Evolutionary conservation across 257 asterid species (phyloP), one percentile per base, ranked within the genome.

Genomic region (Pogostemon cablin): DNA sequence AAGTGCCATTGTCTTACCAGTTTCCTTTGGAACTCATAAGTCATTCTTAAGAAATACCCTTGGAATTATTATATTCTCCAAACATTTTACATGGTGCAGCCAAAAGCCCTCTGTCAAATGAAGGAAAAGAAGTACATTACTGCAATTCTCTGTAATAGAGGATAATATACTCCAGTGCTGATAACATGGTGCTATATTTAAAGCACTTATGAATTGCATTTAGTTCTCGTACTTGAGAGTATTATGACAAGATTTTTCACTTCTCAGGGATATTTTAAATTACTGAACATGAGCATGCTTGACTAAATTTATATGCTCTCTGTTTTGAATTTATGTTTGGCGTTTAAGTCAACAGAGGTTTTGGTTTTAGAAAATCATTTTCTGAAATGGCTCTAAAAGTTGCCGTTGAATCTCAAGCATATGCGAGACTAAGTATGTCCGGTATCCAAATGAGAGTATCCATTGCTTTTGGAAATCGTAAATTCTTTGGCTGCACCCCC

Each of bases 201-300:
- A 3, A n/a, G 50, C 50, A n/a, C 50, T 46, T 46, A 15, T 53
- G 37, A 17, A 9, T 53, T 62, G 3, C 34, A 7, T 44, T 7
- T 2, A 40, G 56, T 56, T 34, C 61, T 56, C 65, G 32, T 64
- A 60, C 68, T 63, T 63, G 53, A 39, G 63, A 72, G 9, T 41
- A 44, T 54, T 53, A 15, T 56, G 6, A 32, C 35, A 44, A 46
- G 15, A 34, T 57, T 42, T 34, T 34, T 37, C n/a, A 44, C 50
- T 49, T 52, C 12, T 17, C 38, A 53, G 35, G 42, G 39, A 20
- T 25, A 25, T 4, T 71, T 47, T 63, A 20, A 50, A 50, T 32
- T 47, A 37, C 34, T 20, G 17, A 10, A 35, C 11, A 52, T 34
- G 35, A 42, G 35, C 48, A 1, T 60, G 71, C 37, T 50, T 42